phyloP scores from a whole-genome alignment of 2,329 filamentous ascomycete species.

The Polytolypa hystricis region DNA sequence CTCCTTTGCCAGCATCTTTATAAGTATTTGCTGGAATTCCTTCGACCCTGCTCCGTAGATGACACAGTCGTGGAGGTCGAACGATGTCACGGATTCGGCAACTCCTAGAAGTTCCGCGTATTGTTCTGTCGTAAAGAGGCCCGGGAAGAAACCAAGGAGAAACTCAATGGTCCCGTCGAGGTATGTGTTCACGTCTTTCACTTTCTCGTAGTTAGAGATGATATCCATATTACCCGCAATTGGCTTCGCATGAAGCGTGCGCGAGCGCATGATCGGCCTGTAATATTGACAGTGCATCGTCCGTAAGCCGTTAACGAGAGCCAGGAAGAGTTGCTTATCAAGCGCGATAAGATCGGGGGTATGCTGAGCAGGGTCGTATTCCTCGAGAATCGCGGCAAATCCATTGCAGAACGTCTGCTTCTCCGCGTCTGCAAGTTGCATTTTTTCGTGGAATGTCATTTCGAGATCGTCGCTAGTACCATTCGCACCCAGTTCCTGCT shows the following conservation, averaged over 20 bases:
- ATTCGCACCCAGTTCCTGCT: conserved; percentile 1
- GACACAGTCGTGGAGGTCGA: conserved; percentile 9
- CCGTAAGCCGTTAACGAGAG: conserved; percentile 34
- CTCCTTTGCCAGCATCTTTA: conserved; percentile 25
- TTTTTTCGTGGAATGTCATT: conserved; percentile 33
- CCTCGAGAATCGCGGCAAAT: conserved; percentile 12
- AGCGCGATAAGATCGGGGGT: conserved; percentile 26
- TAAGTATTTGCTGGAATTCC: conserved; percentile 23
- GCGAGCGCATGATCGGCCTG: conserved; percentile 22
- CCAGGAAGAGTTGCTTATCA: conserved; percentile 28
- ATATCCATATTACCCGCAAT: not conserved
- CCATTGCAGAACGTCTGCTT: conserved; percentile 13
- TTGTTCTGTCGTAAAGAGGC: conserved; percentile 28
- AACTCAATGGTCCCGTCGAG: conserved; percentile 27
- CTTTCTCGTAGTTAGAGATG: conserved; percentile 2
- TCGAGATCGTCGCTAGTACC: conserved; percentile 5
- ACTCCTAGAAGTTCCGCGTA: conserved; percentile 22
- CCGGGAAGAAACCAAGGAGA: conserved; percentile 30
- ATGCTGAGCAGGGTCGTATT: conserved; percentile 12
- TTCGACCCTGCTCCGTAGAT: conserved; percentile 11
- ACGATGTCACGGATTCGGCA: conserved; percentile 8
- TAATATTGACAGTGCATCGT: conserved; percentile 25
- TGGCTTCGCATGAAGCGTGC: conserved; percentile 10
- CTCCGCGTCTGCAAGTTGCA: conserved; percentile 23
- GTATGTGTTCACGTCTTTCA: conserved; percentile 18